A percentile compares a stretch with the other conserved stretches of the same genome.
Evolutionary conservation across 495 filamentous ascomycete species (phyloP).

Genomic region (Penicillium herquei): DNA sequence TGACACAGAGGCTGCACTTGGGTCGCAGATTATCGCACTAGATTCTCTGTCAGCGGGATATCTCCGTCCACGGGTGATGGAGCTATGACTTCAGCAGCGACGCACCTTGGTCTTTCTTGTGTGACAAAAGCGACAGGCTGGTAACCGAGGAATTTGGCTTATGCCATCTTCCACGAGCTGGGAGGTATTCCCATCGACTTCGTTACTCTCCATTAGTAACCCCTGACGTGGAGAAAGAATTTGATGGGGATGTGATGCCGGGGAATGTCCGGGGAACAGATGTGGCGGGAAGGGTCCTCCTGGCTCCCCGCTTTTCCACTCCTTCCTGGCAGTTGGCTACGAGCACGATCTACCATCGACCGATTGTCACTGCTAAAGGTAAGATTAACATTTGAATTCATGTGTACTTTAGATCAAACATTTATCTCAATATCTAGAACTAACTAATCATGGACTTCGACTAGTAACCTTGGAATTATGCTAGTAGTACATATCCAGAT

Average conservation of each 20-base stretch:
- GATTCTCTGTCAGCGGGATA: not conserved
- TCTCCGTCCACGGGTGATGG: not conserved
- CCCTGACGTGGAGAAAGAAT: not conserved
- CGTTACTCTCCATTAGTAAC: not conserved
- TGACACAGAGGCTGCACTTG: constrained; percentile 22
- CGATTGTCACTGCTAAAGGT: too few relatives aligned
- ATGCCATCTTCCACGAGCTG: not conserved
- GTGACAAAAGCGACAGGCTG: constrained; percentile 30
- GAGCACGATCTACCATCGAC: too few relatives aligned
- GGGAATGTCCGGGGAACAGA: not conserved
- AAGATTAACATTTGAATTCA: too few relatives aligned
- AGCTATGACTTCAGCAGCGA: not conserved
- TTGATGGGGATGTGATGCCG: not conserved
- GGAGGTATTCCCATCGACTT: not conserved
- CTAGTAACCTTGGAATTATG: too few relatives aligned
- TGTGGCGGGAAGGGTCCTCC: not conserved
- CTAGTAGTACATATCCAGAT: too few relatives aligned
- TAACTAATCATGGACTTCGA: too few relatives aligned
- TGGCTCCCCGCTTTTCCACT: too few relatives aligned
- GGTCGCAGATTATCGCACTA: constrained; percentile 29
- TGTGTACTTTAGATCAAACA: too few relatives aligned
- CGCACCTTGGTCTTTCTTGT: constrained; percentile 27
- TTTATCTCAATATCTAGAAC: too few relatives aligned
- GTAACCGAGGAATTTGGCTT: constrained; percentile 14
- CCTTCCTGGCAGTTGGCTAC: too few relatives aligned